phyloP scores from a whole-genome alignment of 257 asterid species.

The Nicotiana tabacum region DNA sequence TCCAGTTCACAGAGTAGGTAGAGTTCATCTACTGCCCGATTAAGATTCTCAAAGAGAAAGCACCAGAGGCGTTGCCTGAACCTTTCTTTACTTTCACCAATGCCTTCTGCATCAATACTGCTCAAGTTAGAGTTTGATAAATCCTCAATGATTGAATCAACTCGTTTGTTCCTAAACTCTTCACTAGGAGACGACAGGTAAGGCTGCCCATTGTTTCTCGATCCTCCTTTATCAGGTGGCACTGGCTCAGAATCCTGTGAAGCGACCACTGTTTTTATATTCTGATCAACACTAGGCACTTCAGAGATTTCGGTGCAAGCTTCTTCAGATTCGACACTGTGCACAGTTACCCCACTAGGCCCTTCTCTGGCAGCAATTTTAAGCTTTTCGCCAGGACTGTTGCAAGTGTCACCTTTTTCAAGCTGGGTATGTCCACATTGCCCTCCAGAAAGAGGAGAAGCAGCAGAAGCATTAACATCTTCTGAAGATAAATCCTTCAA shows the following conservation, averaged over 20 bases:
- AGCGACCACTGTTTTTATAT: constrained; percentile 19
- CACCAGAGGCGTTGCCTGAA: constrained; percentile 98
- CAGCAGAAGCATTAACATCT: constrained; percentile 40
- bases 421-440: constrained; percentile 24
- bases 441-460: constrained; percentile 19
- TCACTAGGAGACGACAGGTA: constrained; percentile 26
- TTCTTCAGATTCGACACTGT: constrained; percentile 9
- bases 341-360: not conserved
- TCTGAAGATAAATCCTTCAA: constrained; percentile 42
- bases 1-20: constrained; percentile 98
- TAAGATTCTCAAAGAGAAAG: constrained; percentile 96
- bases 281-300: constrained; percentile 20
- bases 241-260: constrained; percentile 17
- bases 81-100: constrained; percentile 84
- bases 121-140: constrained; percentile 28
- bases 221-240: constrained; percentile 24
- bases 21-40: constrained; percentile 94
- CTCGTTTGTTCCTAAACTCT: constrained; percentile 22
- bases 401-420: constrained; percentile 17
- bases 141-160: constrained; percentile 34
- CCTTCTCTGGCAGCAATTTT: constrained; percentile 30
- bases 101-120: constrained; percentile 34
- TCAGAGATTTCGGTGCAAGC: constrained; percentile 21
- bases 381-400: constrained; percentile 13
- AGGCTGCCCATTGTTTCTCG: constrained; percentile 28